These are phyloP conservation scores for Endoconidiophora polonica DNA, from an alignment of 2,329 filamentous ascomycete genomes.

Conservation along the genomic window DNA sequence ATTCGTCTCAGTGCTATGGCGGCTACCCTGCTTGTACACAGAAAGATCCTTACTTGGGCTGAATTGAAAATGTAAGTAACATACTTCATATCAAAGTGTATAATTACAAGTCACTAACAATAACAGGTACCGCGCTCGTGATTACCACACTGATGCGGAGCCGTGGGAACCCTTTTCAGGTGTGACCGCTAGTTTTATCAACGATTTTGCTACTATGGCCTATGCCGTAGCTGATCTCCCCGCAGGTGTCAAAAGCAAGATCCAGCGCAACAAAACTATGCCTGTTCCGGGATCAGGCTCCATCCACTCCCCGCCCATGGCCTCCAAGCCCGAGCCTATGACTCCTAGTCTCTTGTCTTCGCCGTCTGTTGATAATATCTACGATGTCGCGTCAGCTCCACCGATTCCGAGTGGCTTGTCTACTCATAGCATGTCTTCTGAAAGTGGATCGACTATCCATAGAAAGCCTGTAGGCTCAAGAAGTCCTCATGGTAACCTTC, in stretches of 20 bases:
- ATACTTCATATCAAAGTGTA: not conserved
- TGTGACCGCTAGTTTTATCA: slow-evolving; percentile 60
- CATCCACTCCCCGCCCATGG: not conserved
- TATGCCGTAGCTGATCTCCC: slow-evolving; percentile 68
- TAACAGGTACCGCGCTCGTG: slow-evolving; percentile 27
- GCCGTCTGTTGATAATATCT: too few species aligned
- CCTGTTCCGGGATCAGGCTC: not conserved
- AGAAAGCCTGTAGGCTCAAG: not conserved
- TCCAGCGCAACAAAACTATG: not conserved
- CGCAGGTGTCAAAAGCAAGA: slow-evolving; percentile 18
- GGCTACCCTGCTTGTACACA: slow-evolving; percentile 49
- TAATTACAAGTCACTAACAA: slow-evolving; percentile 7
- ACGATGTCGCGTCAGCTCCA: not conserved
- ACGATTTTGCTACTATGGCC: slow-evolving; percentile 63
- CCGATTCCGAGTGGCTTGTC: not conserved
- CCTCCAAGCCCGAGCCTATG: not conserved
- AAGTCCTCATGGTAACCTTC: not conserved
- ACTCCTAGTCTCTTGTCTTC: not conserved
- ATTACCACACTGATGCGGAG: slow-evolving; percentile 64
- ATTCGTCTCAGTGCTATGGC: slow-evolving; percentile 56
- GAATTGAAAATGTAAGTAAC: slow-evolving; percentile 45
- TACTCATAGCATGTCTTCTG: not conserved
- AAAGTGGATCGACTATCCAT: not conserved
- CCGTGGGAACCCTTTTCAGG: slow-evolving; percentile 68
- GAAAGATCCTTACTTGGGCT: slow-evolving; percentile 46